These are phyloP conservation scores for Basidiobolus heterosporus DNA, from an alignment of 371 early-diverging fungal species.

Conservation along the genomic window DNA sequence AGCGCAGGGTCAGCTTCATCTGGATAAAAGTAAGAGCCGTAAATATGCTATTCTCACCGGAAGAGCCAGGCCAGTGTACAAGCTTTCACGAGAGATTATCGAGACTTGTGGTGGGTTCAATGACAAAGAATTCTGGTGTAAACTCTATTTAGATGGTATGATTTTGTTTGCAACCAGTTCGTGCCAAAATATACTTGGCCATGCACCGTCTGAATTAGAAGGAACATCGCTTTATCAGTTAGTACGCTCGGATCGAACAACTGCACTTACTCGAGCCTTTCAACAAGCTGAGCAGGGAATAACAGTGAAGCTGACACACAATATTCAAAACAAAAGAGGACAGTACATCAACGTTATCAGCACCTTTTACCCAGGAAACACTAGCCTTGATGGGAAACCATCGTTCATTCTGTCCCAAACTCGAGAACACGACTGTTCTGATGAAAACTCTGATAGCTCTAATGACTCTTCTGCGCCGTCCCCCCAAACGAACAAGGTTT, in stretches of 20 bases:
- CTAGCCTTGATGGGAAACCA: background rate
- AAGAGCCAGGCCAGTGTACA: conserved; percentile 24
- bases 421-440: background rate
- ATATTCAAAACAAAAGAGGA: conserved; percentile 19
- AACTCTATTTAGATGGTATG: conserved; percentile 38
- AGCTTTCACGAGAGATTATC: conserved; percentile 14
- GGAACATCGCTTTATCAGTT: conserved; percentile 35
- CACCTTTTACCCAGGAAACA: conserved; percentile 19
- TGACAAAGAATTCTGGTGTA: conserved; percentile 39
- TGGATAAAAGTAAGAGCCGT: conserved; percentile 32
- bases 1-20: conserved; percentile 32
- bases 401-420: conserved; percentile 2
- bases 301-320: conserved; percentile 19
- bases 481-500: background rate
- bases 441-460: too few species aligned
- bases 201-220: conserved; percentile 13
- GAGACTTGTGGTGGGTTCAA: conserved; percentile 2
- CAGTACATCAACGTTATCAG: conserved; percentile 22
- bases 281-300: conserved; percentile 23
- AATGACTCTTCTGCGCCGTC: conserved; percentile 1
- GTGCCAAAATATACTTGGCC: conserved; percentile 20
- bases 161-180: conserved; percentile 25
- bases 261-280: conserved; percentile 25
- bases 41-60: conserved; percentile 40
- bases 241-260: conserved; percentile 29